phyloP scores from a whole-genome alignment of 371 early-diverging fungal genomes.

The Actinomortierella wolfii region DNA sequence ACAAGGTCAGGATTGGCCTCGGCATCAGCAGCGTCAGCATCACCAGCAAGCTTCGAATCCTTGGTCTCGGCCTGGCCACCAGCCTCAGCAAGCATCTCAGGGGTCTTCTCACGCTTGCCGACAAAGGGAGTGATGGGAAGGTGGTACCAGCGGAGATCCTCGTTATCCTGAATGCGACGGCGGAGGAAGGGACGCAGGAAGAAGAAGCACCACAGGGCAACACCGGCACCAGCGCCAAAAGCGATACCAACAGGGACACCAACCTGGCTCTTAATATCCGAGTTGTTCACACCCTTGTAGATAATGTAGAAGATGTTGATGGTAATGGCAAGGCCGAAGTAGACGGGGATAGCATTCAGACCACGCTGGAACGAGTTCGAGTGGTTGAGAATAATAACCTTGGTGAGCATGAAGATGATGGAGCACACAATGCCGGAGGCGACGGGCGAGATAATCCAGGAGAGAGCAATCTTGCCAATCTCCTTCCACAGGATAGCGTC shows the following conservation, averaged over 20 bases:
- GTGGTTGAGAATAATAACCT: conserved; percentile 60
- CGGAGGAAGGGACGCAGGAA: conserved; percentile 72
- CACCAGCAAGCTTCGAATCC: neutral
- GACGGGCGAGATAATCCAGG: conserved; percentile 83
- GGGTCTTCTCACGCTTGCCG: conserved; percentile 48
- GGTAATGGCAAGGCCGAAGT: conserved; percentile 72
- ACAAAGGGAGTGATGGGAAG: conserved; percentile 58
- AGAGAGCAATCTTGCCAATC: conserved; percentile 71
- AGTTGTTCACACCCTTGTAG: conserved; percentile 68
- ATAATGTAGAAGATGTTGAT: conserved; percentile 76
- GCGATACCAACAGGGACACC: conserved; percentile 62
- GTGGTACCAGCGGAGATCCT: conserved; percentile 73
- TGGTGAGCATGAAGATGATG: conserved; percentile 66
- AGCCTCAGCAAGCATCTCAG: conserved; percentile 13
- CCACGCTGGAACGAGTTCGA: conserved; percentile 76
- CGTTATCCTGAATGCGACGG: conserved; percentile 65
- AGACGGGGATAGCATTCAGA: conserved; percentile 75
- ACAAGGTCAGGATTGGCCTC: conserved; percentile 14
- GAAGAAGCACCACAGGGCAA: conserved; percentile 59
- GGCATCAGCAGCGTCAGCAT: neutral
- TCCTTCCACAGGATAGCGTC: conserved; percentile 74
- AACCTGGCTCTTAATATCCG: conserved; percentile 43
- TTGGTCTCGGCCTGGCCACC: conserved; percentile 12
- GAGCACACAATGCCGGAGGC: conserved; percentile 71
- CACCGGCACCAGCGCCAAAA: conserved; percentile 59